These are phyloP conservation scores for Beauveria sp. DNA, from an alignment of 2,329 filamentous ascomycete genomes.

Conservation along the genomic window DNA sequence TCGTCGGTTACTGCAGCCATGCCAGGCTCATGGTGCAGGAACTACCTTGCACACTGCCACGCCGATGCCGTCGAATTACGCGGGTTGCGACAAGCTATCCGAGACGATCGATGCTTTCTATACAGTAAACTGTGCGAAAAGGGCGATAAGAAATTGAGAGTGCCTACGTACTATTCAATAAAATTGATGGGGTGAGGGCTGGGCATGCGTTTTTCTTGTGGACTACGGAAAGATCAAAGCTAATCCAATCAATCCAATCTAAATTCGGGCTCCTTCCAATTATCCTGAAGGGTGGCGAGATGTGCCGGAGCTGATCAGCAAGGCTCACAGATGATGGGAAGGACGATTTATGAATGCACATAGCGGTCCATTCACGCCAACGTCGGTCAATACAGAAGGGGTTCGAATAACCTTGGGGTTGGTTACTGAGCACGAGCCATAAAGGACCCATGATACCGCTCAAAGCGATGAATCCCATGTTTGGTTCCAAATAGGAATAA, in stretches of 20 bases:
- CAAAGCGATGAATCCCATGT: too few relatives aligned
- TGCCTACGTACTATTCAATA: too few relatives aligned
- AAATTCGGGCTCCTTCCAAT: slow-evolving; percentile 60
- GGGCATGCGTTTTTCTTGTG: slow-evolving; percentile 1
- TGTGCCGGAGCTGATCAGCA: slow-evolving; percentile 60
- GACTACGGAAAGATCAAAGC: slow-evolving; percentile 22
- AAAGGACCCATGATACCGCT: too few relatives aligned
- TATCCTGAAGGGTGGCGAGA: slow-evolving; percentile 58
- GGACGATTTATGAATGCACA: slow-evolving; percentile 46
- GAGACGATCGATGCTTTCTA: too few relatives aligned
- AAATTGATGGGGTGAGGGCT: not conserved
- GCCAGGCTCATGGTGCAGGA: too few relatives aligned
- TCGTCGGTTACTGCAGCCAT: too few relatives aligned
- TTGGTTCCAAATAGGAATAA: too few relatives aligned
- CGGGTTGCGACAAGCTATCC: too few relatives aligned
- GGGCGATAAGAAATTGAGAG: too few relatives aligned
- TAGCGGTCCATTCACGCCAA: slow-evolving; percentile 69
- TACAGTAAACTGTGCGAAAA: too few relatives aligned
- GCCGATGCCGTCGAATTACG: too few relatives aligned
- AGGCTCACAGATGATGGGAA: slow-evolving; percentile 44
- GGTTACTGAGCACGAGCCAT: not conserved
- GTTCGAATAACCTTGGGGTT: not conserved
- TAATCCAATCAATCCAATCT: slow-evolving; percentile 31
- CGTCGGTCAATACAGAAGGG: slow-evolving; percentile 61
- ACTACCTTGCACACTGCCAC: too few relatives aligned